Evolutionary conservation across 441 rosid genomes (phyloP).

Genomic region (Aquilaria agallochum): DNA sequence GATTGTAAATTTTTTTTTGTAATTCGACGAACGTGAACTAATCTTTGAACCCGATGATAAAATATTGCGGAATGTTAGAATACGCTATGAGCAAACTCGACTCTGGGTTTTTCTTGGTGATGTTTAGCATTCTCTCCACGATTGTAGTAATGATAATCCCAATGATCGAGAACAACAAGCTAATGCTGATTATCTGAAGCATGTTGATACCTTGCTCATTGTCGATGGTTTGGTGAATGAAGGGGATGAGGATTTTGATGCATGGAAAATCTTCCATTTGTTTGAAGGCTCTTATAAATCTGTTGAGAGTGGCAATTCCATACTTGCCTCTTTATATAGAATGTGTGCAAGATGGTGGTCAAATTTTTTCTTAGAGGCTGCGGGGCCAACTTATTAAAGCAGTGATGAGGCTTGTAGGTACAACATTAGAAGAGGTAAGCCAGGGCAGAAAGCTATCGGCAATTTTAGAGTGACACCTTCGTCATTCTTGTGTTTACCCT

Average conservation of each 20-base stretch:
- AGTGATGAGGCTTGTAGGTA: slow-evolving; percentile 70
- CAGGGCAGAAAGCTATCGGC: slow-evolving; percentile 59
- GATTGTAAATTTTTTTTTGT: too few species aligned
- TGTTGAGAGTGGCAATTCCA: slow-evolving; percentile 77
- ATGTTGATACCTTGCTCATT: too few species aligned
- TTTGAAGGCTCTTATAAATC: slow-evolving; percentile 65
- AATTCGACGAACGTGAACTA: too few species aligned
- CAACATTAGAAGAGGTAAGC: slow-evolving; percentile 40
- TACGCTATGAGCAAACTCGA: too few species aligned
- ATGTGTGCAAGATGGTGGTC: slow-evolving; percentile 54
- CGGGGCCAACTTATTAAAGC: slow-evolving; percentile 90
- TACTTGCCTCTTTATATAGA: slow-evolving; percentile 89
- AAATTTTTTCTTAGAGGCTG: slow-evolving; percentile 64
- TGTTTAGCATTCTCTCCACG: too few species aligned
- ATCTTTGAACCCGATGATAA: too few species aligned
- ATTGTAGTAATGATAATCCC: too few species aligned
- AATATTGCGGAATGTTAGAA: too few species aligned
- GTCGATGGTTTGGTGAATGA: too few species aligned
- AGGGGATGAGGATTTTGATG: slow-evolving; percentile 46
- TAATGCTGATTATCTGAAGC: too few species aligned
- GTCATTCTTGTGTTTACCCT: slow-evolving; percentile 49
- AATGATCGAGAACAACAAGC: too few species aligned
- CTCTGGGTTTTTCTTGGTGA: too few species aligned
- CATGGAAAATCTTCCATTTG: slow-evolving; percentile 64
- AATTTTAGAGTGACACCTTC: slow-evolving; percentile 77